Percentiles rank a stretch among this genome's conserved stretches.
These are phyloP conservation scores for Lasiosphaeris hirsuta DNA, from an alignment of 495 filamentous ascomycete genomes.

Conservation along the genomic window DNA sequence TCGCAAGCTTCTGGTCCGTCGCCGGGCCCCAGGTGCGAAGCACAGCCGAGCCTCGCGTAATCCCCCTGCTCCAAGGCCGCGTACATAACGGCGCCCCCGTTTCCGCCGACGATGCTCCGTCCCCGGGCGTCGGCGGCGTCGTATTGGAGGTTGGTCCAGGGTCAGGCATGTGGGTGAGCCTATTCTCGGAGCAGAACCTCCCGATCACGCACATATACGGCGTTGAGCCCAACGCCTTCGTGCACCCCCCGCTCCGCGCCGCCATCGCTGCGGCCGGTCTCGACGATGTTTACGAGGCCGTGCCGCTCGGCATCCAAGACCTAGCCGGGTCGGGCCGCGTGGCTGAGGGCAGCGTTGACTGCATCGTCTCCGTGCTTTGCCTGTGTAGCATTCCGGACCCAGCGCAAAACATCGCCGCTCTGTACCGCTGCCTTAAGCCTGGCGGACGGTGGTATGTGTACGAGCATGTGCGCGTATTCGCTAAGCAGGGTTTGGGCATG, in stretches of 20 bases:
- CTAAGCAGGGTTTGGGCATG: conserved; percentile 46
- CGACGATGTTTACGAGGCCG: conserved; percentile 58
- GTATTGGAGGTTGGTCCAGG: conserved; percentile 51
- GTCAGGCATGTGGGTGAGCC: conserved; percentile 43
- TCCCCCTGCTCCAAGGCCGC: conserved; percentile 42
- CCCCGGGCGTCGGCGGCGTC: conserved; percentile 31
- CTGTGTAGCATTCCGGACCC: conserved; percentile 69
- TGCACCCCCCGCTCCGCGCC: conserved; percentile 50
- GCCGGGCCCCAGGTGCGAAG: conserved; percentile 37
- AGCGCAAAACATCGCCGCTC: conserved; percentile 49
- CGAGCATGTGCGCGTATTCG: conserved; percentile 60
- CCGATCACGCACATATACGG: conserved; percentile 60
- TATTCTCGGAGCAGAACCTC: conserved; percentile 28
- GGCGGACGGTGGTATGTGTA: conserved; percentile 67
- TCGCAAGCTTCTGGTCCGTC: conserved; percentile 46
- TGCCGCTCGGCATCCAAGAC: conserved; percentile 59
- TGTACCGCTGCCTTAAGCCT: conserved; percentile 62
- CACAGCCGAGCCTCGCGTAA: conserved; percentile 27
- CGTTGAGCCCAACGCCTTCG: conserved; percentile 59
- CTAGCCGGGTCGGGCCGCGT: conserved; percentile 46
- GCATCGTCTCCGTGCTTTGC: conserved; percentile 65
- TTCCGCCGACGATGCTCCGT: conserved; percentile 2
- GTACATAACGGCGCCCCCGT: conserved; percentile 25
- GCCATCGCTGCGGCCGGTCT: conserved; percentile 50
- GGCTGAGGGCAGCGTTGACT: conserved; percentile 56